Evolutionary conservation across 1,139 yeast species (phyloP).

Genomic region (Scheffersomyces cryptocercus): DNA sequence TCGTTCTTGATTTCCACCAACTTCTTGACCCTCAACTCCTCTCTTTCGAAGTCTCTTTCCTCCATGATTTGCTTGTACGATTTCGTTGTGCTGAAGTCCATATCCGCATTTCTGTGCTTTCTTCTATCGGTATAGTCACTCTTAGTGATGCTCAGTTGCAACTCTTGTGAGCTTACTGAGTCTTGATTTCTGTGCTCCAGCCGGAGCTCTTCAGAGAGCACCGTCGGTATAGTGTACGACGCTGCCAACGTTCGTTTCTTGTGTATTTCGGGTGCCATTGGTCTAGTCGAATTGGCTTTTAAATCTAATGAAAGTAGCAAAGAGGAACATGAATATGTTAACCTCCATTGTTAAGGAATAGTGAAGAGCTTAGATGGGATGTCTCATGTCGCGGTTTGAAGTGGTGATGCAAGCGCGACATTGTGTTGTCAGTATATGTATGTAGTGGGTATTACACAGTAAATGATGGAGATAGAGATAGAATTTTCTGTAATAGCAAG

Average conservation of each 20-base stretch:
- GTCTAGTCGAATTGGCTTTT: neutral
- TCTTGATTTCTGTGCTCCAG: slow-evolving; percentile 38
- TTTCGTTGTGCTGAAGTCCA: slow-evolving; percentile 21
- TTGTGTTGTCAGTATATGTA: too few relatives aligned
- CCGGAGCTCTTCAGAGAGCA: slow-evolving; percentile 25
- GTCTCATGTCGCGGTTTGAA: too few relatives aligned
- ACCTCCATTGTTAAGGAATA: neutral
- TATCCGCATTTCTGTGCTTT: slow-evolving; percentile 24
- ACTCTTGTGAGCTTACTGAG: slow-evolving; percentile 22
- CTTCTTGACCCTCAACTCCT: slow-evolving; percentile 25
- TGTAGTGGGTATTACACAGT: too few relatives aligned
- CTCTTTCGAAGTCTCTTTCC: slow-evolving; percentile 31
- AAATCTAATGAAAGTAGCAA: neutral
- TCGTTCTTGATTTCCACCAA: slow-evolving; percentile 16
- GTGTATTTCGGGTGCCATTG: slow-evolving; percentile 1
- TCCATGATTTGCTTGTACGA: slow-evolving; percentile 41
- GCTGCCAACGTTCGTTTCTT: slow-evolving; percentile 25
- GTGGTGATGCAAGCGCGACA: too few relatives aligned
- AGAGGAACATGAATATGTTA: neutral
- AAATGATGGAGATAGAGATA: too few relatives aligned
- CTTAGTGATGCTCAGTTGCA: slow-evolving; percentile 19
- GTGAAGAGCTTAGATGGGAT: too few relatives aligned
- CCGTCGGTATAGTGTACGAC: slow-evolving; percentile 33
- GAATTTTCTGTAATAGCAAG: too few relatives aligned
- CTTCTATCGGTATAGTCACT: slow-evolving; percentile 22